Base-by-base conservation (phyloP, 1,284 basidiomycete genomes). In the Puccinia polysora region DNA sequence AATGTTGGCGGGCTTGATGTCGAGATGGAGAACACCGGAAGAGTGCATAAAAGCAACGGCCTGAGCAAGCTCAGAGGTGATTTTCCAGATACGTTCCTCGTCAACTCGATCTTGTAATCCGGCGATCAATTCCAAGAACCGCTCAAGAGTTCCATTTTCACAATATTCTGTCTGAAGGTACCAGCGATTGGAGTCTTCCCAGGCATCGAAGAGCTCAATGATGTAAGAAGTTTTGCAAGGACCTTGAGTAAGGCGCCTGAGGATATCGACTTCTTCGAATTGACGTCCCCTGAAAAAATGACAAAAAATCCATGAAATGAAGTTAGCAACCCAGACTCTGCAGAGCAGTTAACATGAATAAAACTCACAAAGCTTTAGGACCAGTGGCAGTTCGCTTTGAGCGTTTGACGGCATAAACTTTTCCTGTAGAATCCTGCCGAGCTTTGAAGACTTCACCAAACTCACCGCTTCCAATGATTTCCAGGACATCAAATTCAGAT, bases 1-100 rank as follows among this genome's bases (percentile, higher is more conserved):
- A 70, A 99, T 88, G 79, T 99, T 99, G 71, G 91, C 94, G 14
- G 96, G 96, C 82, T 98, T 99, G 76, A 99, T 83, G 81, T 99
- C 96, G 70, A 99, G 86, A 82, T 99, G 96, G 67, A 98, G 89
- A 62, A 97, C 88, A 65, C 89, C 88, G 68, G 87, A 85, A 73
- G 86, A 84, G 81, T 99, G 96, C 74, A 98, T 90, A 81, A 94
- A 94, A 73, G 85, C 84, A 74, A 98, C 83, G 75, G 95, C 81
- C 4, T 78, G 76, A 77, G 87, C 87, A 72, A 98, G 83, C 80
- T 98, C 96, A 50, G 88, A 88, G 71, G 95, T 84, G 76, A 97
- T 89, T 84, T 98, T 98, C 96, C 96, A 99, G 58, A 97, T 88
- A 68, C 91, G 84, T 34, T 88, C 88, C 81, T 99, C 95, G 78